phyloP scores from a whole-genome alignment of 257 asterid genomes.

The Plectranthus barbatus region DNA sequence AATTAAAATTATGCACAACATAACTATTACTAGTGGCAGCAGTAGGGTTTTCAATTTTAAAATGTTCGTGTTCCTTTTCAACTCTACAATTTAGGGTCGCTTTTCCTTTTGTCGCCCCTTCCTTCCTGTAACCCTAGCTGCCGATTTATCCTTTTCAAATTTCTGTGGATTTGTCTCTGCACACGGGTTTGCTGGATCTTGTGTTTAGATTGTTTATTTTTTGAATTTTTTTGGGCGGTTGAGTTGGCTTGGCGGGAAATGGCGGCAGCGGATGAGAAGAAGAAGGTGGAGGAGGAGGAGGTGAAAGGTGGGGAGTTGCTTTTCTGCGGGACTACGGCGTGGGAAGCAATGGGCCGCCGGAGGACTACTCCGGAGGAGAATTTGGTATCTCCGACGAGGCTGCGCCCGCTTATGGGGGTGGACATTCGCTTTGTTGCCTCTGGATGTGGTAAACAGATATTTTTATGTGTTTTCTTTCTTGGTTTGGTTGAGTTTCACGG shows the following conservation, averaged over 20 bases:
- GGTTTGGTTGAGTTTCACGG: slow-evolving; percentile 2
- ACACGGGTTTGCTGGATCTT: slow-evolving; percentile 22
- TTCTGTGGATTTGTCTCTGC: not conserved
- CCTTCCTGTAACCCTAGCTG: slow-evolving; percentile 17
- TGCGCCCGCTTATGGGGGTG: slow-evolving; percentile 75
- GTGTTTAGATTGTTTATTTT: not conserved
- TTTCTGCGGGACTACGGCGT: slow-evolving; percentile 80
- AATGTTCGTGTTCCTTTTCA: slow-evolving; percentile 23
- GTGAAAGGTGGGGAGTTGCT: slow-evolving; percentile 76
- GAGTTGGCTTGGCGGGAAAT: slow-evolving; percentile 46
- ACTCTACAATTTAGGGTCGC: slow-evolving; percentile 19
- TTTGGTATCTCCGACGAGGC: slow-evolving; percentile 74
- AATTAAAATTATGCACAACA: slow-evolving; percentile 6
- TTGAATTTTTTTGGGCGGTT: slow-evolving; percentile 18
- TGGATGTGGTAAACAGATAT: slow-evolving; percentile 58
- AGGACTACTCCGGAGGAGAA: slow-evolving; percentile 54
- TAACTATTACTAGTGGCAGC: slow-evolving; percentile 7
- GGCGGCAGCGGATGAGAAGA: slow-evolving; percentile 48
- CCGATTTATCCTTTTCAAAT: slow-evolving; percentile 17
- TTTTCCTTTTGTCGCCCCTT: not conserved
- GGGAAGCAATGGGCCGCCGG: slow-evolving; percentile 91
- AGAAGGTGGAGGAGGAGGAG: slow-evolving; percentile 37
- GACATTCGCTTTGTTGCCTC: slow-evolving; percentile 76
- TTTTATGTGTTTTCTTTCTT: not conserved
- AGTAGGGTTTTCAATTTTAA: slow-evolving; percentile 37